phyloP scores from a whole-genome alignment of 2,329 filamentous ascomycete species.

The Rugonectria rugulosa region DNA sequence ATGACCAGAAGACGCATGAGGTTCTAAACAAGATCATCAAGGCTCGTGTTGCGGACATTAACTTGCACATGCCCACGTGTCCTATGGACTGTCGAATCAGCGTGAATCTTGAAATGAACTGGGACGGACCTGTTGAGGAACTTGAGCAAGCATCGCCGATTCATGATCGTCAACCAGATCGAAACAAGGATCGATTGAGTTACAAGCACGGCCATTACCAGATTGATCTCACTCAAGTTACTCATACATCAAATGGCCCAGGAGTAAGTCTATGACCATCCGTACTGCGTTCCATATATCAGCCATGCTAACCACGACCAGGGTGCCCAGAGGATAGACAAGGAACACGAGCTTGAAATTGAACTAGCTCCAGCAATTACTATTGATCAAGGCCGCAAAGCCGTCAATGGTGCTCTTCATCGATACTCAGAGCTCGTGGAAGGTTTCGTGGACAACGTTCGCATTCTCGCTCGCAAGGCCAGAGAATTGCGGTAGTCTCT shows the following conservation, averaged over 20 bases:
- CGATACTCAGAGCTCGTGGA: slow-evolving; percentile 74
- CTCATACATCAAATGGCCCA: slow-evolving; percentile 50
- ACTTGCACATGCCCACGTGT: slow-evolving; percentile 79
- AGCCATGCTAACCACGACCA: slow-evolving; percentile 34
- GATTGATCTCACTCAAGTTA: slow-evolving; percentile 93
- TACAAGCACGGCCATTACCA: slow-evolving; percentile 90
- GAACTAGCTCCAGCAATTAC: slow-evolving; percentile 73
- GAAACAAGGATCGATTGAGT: slow-evolving; percentile 89
- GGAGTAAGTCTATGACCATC: slow-evolving; percentile 49
- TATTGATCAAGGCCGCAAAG: slow-evolving; percentile 69
- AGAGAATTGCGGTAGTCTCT: slow-evolving; percentile 39
- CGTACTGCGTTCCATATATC: background rate
- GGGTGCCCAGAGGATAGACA: slow-evolving; percentile 55
- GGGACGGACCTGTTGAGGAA: slow-evolving; percentile 71
- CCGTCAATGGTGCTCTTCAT: slow-evolving; percentile 59
- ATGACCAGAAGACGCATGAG: slow-evolving; percentile 74
- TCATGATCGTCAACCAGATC: slow-evolving; percentile 59
- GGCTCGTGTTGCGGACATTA: slow-evolving; percentile 84
- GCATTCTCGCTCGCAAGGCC: slow-evolving; percentile 61
- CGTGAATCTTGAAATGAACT: slow-evolving; percentile 93
- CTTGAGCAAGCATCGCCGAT: slow-evolving; percentile 52
- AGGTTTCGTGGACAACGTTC: slow-evolving; percentile 77
- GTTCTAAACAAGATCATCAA: slow-evolving; percentile 89
- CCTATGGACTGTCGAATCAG: slow-evolving; percentile 92
- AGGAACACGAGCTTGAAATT: slow-evolving; percentile 83